Base-by-base conservation (phyloP, 371 early-diverging fungal genomes). In the Choanephora cucurbitarum region DNA sequence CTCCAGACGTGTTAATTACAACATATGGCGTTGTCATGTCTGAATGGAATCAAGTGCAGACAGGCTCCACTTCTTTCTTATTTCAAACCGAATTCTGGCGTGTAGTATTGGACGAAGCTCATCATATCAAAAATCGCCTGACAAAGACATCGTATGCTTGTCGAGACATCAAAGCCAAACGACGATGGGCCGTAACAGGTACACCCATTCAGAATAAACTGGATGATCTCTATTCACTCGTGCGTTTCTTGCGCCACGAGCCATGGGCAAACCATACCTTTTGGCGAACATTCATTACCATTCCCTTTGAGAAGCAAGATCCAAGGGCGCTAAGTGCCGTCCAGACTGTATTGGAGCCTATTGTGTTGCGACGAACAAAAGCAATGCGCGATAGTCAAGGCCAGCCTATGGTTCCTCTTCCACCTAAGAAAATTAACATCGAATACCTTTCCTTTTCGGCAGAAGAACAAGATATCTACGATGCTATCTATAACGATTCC, bases 161-260 rank as follows among this genome's bases (percentile, higher is more conserved):
- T 43, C 77, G 64, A 41, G 77, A 67, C n/a, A 48, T 94, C 18
- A 68, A 72, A 37, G 82, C 87, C n/a, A 60, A 60, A 15, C 75
- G 90, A 40, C 72, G 92, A 41, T 93, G 95, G 90, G 85, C 87
- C 0, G 77, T 95, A 0, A 91, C 91, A 3, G 91, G 90, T 5
- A 90, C 91, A 8, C 91, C 91, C 22, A 87, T 90, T 39, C 82
- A 83, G 69, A 86, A 84, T 65, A 89, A 89, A 56, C 62, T 91
- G 11, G 84, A 81, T 52, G 96, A 96, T 67, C 64, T 96, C 7
- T 96, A 80, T 76, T 80, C 93, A 5, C 70, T 96, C 9, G 82
- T 94, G 0, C 81, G 85, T 33, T 96, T 92, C 61, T 73, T 96
- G 17, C 80, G 81, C 22, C 69, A 86, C 14, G 83, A 87, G 42